A percentile compares a stretch with the other conserved stretches of the same genome.
Conservation (phyloP, 2,329 filamentous ascomycete species). For the Clarireedia monteithiana region DNA sequence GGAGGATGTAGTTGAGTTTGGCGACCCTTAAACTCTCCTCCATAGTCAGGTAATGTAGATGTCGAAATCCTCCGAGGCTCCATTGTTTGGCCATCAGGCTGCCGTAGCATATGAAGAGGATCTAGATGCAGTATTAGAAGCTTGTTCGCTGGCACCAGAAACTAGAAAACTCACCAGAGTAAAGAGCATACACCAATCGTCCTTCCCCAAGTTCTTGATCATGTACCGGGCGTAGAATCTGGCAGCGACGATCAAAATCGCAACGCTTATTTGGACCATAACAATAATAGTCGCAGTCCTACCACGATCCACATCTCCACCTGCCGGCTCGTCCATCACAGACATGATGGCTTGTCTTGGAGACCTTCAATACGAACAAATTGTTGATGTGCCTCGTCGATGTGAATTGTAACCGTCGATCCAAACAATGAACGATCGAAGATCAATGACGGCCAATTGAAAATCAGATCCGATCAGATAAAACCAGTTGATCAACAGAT, state of each 20-base stretch:
- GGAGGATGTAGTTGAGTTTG: slow-evolving; percentile 4
- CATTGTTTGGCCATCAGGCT: slow-evolving; percentile 1
- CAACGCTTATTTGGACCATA: neutral
- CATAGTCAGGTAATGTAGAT: neutral
- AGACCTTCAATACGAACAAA: neutral
- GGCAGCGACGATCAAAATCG: slow-evolving; percentile 1
- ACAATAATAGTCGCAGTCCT: neutral
- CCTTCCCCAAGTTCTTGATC: neutral
- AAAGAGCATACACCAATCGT: slow-evolving; percentile 8
- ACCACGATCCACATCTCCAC: slow-evolving; percentile 3
- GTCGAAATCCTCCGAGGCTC: slow-evolving; percentile 4
- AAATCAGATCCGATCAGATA: too few relatives aligned
- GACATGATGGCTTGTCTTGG: neutral
- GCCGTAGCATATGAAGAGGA: neutral
- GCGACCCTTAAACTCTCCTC: neutral
- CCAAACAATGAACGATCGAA: neutral
- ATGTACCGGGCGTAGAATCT: slow-evolving; percentile 6
- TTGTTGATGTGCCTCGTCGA: neutral
- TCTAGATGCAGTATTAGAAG: neutral
- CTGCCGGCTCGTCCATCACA: neutral
- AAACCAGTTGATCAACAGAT: too few relatives aligned
- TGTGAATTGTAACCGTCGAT: neutral
- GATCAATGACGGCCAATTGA: neutral
- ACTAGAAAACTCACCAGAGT: neutral
- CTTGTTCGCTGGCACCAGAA: neutral